Evolutionary conservation across 352 stramenopile species (phyloP), one percentile per base, ranked within the genome.

Genomic region (Globisporangium solare): DNA sequence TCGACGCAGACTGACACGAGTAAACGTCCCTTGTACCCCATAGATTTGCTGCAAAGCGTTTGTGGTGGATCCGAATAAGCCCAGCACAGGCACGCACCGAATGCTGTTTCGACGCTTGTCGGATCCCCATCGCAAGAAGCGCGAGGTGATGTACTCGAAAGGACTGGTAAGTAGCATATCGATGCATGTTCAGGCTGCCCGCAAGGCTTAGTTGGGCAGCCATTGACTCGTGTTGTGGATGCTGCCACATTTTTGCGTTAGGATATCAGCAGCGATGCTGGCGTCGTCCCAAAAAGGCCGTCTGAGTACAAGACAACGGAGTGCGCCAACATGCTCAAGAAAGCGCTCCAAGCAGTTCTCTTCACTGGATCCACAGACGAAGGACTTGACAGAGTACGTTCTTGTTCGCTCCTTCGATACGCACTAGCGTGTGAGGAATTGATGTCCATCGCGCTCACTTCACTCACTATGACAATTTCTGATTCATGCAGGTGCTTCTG

Each of bases 81-180:
- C 54, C 7, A 47, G 17, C n/a, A 22, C 22, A 13, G 15, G 18
- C 14, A 45, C 55, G n/a, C 49, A 74, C 13, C 75, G 66, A n/a
- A 76, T 63, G 54, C 64, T 76, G 32, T 71, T 74, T 45, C 72
- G 77, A 0, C 77, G 80, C 42, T 66, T 68, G 31, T 87, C 76
- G 0, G 77, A 88, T 31, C 56, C 70, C 8, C 71, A 88, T 21
- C 74, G 79, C 35, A 87, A 86, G 49, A 91, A 91, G 59, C 74
- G 76, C 21, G 73, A 84, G 67, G 79, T 82, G 10, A 63, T 91
- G 20, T 91, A 85, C 68, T 83, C 74, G 40, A 86, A 86, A 67
- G 76, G 80, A 54, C 51, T 88, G 47, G 80, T 91, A 74, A 18
- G 39, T 35, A 35, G 24, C 10, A 35, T 35, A 35, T 35, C 10